These are phyloP conservation scores for Apiospora pterosperma DNA, from an alignment of 2,329 filamentous ascomycete species.

Conservation along the genomic window DNA sequence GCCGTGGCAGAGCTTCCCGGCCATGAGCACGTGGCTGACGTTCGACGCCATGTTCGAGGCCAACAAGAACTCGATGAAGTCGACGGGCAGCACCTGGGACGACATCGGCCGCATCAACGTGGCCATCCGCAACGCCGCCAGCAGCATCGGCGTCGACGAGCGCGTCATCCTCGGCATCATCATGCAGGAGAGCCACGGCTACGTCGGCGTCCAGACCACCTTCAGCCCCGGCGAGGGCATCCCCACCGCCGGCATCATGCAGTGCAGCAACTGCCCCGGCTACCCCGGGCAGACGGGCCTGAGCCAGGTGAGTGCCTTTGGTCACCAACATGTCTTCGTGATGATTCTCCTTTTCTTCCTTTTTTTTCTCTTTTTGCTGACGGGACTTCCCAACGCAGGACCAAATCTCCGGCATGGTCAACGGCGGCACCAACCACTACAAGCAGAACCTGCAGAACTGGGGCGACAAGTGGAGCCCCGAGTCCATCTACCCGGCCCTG, in stretches of 20 bases:
- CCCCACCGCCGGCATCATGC: slow-evolving; percentile 36
- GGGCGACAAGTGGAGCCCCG: slow-evolving; percentile 22
- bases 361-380: no score
- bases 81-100: slow-evolving; percentile 26
- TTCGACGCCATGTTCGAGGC: slow-evolving; percentile 32
- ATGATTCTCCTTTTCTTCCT: not conserved
- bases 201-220: slow-evolving; percentile 34
- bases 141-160: slow-evolving; percentile 29
- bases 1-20: slow-evolving; percentile 28
- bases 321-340: not conserved
- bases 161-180: slow-evolving; percentile 37
- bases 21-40: slow-evolving; percentile 27
- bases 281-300: slow-evolving; percentile 29
- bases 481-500: slow-evolving; percentile 35
- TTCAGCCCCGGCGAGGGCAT: slow-evolving; percentile 27
- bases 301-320: slow-evolving; percentile 24
- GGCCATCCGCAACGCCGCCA: slow-evolving; percentile 24
- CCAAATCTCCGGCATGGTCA: slow-evolving; percentile 32
- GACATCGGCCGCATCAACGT: slow-evolving; percentile 31
- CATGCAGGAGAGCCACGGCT: slow-evolving; percentile 38
- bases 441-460: slow-evolving; percentile 24
- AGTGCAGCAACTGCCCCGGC: slow-evolving; percentile 30
- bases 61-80: slow-evolving; percentile 29
- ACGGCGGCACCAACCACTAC: slow-evolving; percentile 24
- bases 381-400: slow-evolving; percentile 20